phyloP scores from a whole-genome alignment of 495 filamentous ascomycete genomes.

The Penicillium silybi region DNA sequence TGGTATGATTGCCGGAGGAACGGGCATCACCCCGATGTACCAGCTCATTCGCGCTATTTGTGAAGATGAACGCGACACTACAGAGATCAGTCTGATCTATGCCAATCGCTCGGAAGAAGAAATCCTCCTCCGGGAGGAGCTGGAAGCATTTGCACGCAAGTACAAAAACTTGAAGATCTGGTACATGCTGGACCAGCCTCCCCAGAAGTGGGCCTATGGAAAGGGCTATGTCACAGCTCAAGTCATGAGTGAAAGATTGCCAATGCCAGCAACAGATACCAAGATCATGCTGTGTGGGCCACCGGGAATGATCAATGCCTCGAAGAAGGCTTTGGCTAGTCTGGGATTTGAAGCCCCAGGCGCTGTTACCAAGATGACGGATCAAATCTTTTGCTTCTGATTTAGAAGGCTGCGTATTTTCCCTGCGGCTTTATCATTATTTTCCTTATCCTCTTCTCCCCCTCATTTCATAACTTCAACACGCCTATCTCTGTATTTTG shows the following conservation, averaged over 20 bases:
- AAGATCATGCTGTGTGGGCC: constrained; percentile 43
- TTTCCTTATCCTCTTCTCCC: neutral
- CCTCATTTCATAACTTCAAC: too few species aligned
- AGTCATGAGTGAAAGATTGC: constrained; percentile 23
- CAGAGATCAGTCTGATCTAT: constrained; percentile 41
- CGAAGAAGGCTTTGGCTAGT: constrained; percentile 28
- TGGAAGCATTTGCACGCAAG: constrained; percentile 41
- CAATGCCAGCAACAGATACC: constrained; percentile 20
- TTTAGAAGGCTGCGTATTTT: neutral
- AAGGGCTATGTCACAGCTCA: constrained; percentile 21
- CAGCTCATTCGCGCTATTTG: constrained; percentile 47
- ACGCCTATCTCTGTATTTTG: neutral
- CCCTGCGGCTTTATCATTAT: neutral
- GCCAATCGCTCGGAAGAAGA: constrained; percentile 34
- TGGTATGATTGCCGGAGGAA: constrained; percentile 39
- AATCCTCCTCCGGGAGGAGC: constrained; percentile 39
- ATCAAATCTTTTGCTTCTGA: constrained; percentile 21
- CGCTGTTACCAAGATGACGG: constrained; percentile 16
- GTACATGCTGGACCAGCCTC: constrained; percentile 42
- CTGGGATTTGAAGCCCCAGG: constrained; percentile 24
- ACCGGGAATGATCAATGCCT: constrained; percentile 36
- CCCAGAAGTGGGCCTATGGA: constrained; percentile 24
- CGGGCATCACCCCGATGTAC: constrained; percentile 53
- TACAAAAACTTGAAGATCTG: constrained; percentile 43
- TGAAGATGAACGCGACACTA: constrained; percentile 41